A percentile compares a stretch with the other conserved stretches of the same genome.
Conservation (phyloP, 139 green algal species). For the Zygnema cylindricum region DNA sequence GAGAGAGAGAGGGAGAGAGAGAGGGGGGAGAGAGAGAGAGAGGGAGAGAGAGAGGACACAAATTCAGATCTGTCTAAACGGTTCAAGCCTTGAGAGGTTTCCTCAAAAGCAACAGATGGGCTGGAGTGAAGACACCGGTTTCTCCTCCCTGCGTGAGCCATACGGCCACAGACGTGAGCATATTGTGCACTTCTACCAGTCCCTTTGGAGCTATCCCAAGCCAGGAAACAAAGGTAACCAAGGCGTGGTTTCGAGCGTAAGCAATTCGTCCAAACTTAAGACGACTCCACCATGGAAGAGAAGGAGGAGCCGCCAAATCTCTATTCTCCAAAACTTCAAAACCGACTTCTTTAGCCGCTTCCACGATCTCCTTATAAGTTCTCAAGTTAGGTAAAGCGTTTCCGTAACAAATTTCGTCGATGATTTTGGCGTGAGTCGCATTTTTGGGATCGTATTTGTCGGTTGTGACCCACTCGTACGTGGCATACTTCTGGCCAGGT, state of each 20-base stretch:
- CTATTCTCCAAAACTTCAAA: conserved; percentile 69
- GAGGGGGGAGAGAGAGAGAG: neutral
- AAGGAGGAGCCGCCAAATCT: conserved; percentile 70
- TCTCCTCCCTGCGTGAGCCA: conserved; percentile 85
- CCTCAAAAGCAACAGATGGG: conserved; percentile 93
- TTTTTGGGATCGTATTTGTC: conserved; percentile 83
- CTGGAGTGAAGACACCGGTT: conserved; percentile 92
- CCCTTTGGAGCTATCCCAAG: conserved; percentile 81
- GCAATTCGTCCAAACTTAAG: conserved; percentile 60
- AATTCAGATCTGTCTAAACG: neutral
- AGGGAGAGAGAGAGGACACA: neutral
- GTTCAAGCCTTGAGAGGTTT: conserved; percentile 83
- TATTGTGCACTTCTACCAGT: conserved; percentile 89
- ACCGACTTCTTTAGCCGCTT: conserved; percentile 78
- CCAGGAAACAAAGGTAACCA: conserved; percentile 76
- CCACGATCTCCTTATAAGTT: conserved; percentile 81
- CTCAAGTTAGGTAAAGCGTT: conserved; percentile 96
- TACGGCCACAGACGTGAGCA: conserved; percentile 87
- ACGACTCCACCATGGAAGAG: conserved; percentile 68
- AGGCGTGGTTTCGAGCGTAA: conserved; percentile 71
- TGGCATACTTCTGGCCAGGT: conserved; percentile 77
- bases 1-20: neutral
- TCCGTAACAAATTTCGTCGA: conserved; percentile 96
- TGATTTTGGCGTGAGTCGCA: conserved; percentile 84
- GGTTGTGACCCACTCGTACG: conserved; percentile 97